Percentiles rank a stretch among this genome's conserved stretches.
These are phyloP conservation scores for Gnomoniopsis smithogilvyi DNA, from an alignment of 2,329 filamentous ascomycete species.

Conservation along the genomic window DNA sequence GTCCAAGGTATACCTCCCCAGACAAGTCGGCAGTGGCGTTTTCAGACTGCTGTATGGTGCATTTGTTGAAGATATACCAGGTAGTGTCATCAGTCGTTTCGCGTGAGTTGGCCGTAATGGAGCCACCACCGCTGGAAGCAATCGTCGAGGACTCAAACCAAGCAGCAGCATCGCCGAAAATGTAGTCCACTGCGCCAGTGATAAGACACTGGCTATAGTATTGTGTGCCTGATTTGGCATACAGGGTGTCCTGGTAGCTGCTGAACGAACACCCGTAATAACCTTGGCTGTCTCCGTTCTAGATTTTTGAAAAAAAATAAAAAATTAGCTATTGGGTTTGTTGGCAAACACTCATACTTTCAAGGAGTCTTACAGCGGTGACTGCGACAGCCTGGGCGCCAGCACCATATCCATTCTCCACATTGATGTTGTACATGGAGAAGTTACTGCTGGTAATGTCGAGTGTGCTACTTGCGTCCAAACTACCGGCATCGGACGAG, in stretches of 20 bases:
- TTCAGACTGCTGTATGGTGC: conserved; percentile 20
- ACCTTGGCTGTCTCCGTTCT: conserved; percentile 27
- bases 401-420: conserved; percentile 31
- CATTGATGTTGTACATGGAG: conserved; percentile 33
- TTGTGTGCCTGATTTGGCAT: not conserved
- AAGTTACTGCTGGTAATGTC: conserved; percentile 27
- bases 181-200: conserved; percentile 31
- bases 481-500: conserved; percentile 25
- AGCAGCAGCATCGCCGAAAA: conserved; percentile 29
- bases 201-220: conserved; percentile 26
- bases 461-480: conserved; percentile 30
- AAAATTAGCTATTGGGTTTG: too few species aligned
- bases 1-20: conserved; percentile 28
- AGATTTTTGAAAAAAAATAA: too few species aligned
- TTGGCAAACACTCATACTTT: too few species aligned
- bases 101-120: conserved; percentile 30
- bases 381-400: conserved; percentile 31
- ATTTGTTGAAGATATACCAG: conserved; percentile 31
- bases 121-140: conserved; percentile 28
- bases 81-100: conserved; percentile 21
- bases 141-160: conserved; percentile 30
- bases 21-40: conserved; percentile 12
- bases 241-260: conserved; percentile 31
- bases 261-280: conserved; percentile 33
- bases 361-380: conserved; percentile 9